A percentile compares a stretch with the other conserved stretches of the same genome.
Conservation (phyloP, 495 filamentous ascomycete species). For the Pyrenula aspistea region DNA sequence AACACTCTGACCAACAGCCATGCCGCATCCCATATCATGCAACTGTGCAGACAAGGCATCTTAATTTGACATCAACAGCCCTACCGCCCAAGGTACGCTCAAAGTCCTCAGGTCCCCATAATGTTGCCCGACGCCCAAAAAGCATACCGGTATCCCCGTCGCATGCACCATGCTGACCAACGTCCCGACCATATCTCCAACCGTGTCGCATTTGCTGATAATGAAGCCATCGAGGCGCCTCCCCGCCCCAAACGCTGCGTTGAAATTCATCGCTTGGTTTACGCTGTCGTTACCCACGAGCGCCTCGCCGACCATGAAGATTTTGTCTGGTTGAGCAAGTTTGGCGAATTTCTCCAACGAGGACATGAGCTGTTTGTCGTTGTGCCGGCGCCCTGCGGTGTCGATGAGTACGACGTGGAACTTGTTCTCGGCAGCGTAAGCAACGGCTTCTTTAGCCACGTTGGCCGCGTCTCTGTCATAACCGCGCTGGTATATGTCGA, state of each 20-base stretch:
- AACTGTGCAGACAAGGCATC: too few relatives aligned
- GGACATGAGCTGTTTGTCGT: constrained; percentile 89
- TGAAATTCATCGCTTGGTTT: constrained; percentile 91
- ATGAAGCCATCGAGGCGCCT: constrained; percentile 87
- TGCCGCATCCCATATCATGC: too few relatives aligned
- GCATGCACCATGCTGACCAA: constrained; percentile 96
- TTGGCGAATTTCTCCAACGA: constrained; percentile 94
- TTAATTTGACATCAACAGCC: constrained; percentile 47
- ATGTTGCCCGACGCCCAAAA: constrained; percentile 90
- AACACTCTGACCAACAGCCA: too few relatives aligned
- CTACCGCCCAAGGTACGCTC: constrained; percentile 85
- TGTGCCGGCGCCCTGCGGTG: constrained; percentile 88
- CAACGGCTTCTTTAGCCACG: constrained; percentile 86
- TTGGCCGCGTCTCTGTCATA: constrained; percentile 96
- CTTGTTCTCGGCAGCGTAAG: constrained; percentile 56
- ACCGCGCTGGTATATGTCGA: constrained; percentile 90
- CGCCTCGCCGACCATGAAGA: constrained; percentile 97
- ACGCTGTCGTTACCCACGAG: constrained; percentile 91
- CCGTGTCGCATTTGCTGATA: constrained; percentile 96
- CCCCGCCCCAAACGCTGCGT: constrained; percentile 73
- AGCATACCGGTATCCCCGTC: constrained; percentile 88
- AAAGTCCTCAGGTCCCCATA: constrained; percentile 91
- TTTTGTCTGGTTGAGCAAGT: constrained; percentile 91
- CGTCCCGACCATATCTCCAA: constrained; percentile 96
- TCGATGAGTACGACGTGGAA: constrained; percentile 96